Conservation (phyloP, 129 eudicot species). For the Mikania micrantha region DNA sequence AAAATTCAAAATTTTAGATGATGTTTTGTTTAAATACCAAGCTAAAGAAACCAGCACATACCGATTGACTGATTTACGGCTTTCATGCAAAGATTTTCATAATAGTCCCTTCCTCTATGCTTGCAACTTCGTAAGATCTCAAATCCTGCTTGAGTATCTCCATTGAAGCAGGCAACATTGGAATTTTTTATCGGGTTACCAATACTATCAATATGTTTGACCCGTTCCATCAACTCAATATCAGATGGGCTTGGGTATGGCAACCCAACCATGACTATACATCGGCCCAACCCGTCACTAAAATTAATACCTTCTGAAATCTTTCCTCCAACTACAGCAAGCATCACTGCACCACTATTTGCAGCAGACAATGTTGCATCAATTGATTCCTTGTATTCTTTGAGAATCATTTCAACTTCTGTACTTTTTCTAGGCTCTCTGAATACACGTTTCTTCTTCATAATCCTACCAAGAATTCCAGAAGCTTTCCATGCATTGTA, state of each 20-base stretch:
- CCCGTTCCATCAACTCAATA: conserved; percentile 78
- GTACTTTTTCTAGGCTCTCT: conserved; percentile 87
- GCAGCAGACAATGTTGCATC: conserved; percentile 26
- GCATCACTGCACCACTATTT: conserved; percentile 63
- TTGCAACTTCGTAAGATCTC: conserved; percentile 74
- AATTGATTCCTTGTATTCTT: conserved; percentile 72
- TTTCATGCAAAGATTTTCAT: conserved; percentile 98
- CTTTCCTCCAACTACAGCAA: conserved; percentile 97
- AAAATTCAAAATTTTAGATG: background rate
- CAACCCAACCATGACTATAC: conserved; percentile 95
- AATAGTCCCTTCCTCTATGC: conserved; percentile 83
- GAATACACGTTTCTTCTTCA: conserved; percentile 65
- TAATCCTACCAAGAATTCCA: conserved; percentile 65
- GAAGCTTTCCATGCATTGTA: conserved; percentile 69
- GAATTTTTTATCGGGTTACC: conserved; percentile 23
- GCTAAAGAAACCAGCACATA: conserved; percentile 19
- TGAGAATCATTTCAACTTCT: conserved; percentile 67
- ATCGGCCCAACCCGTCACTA: conserved; percentile 93
- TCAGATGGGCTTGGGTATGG: conserved; percentile 97
- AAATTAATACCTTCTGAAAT: conserved; percentile 98
- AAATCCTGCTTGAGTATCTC: conserved; percentile 62
- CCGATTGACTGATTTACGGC: conserved; percentile 95
- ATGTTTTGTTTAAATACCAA: background rate
- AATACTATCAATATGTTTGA: conserved; percentile 82
- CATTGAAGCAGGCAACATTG: conserved; percentile 19